Conservation (phyloP, 805 yeast genomes). For the Ascoidea tarda region DNA sequence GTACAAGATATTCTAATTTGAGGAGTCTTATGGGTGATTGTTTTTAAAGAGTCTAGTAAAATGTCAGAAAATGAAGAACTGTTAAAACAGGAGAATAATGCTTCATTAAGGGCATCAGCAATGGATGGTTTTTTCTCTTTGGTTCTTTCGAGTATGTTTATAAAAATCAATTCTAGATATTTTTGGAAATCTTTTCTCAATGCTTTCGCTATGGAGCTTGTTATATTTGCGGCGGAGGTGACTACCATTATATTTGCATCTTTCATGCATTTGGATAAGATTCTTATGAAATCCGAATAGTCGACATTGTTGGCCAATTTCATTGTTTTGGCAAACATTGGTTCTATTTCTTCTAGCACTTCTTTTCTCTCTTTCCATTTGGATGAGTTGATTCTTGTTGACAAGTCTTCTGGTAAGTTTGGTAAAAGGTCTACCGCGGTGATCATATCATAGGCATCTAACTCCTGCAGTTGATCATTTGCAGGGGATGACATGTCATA, state of each 20-base stretch:
- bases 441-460: constrained; percentile 60
- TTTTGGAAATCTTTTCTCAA: constrained; percentile 40
- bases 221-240: constrained; percentile 57
- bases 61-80: constrained; percentile 36
- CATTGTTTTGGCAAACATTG: constrained; percentile 35
- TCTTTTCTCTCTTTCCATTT: constrained; percentile 93
- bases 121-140: constrained; percentile 81
- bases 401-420: constrained; percentile 52
- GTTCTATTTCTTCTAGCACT: constrained; percentile 49
- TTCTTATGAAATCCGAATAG: constrained; percentile 45
- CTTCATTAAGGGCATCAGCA: constrained; percentile 49
- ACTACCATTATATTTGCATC: constrained; percentile 89
- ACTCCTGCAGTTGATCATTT: constrained; percentile 7
- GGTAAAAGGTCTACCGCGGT: constrained; percentile 56
- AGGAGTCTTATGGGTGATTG: constrained; percentile 48
- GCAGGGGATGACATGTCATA: constrained; percentile 16
- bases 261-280: constrained; percentile 57
- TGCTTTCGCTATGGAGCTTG: constrained; percentile 50
- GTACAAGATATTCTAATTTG: constrained; percentile 64
- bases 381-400: constrained; percentile 36
- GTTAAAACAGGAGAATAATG: constrained; percentile 50
- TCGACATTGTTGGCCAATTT: constrained; percentile 45
- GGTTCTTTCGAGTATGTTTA: constrained; percentile 62
- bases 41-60: constrained; percentile 37
- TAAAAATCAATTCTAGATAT: constrained; percentile 37